Conservation (phyloP, 768 basidiomycete genomes). For the Pholiota molesta region DNA sequence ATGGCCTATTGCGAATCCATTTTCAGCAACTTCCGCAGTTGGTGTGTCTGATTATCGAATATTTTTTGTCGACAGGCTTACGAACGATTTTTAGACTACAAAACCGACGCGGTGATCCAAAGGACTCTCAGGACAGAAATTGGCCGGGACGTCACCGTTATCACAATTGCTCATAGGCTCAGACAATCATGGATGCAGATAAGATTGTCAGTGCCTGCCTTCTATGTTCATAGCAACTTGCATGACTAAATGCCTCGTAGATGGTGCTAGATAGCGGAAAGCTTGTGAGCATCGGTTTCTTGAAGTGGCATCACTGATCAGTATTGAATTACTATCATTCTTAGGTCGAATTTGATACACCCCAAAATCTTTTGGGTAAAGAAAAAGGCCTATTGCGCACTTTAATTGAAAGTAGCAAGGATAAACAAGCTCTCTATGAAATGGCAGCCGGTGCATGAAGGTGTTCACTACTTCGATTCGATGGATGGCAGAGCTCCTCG, state of each 20-base stretch:
- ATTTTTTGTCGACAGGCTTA: slow-evolving; percentile 24
- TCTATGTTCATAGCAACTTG: not conserved
- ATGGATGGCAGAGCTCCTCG: too few relatives aligned
- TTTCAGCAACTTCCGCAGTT: slow-evolving; percentile 45
- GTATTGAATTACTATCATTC: not conserved
- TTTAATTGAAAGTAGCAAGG: slow-evolving; percentile 20
- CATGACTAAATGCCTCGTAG: slow-evolving; percentile 21
- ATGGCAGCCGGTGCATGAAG: not conserved
- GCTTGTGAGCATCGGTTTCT: slow-evolving; percentile 36
- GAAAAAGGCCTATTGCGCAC: slow-evolving; percentile 12
- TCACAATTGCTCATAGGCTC: slow-evolving; percentile 73
- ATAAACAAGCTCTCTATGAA: slow-evolving; percentile 14
- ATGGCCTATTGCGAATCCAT: slow-evolving; percentile 27
- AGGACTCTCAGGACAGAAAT: slow-evolving; percentile 68
- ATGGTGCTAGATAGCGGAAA: slow-evolving; percentile 57
- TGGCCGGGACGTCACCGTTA: slow-evolving; percentile 54
- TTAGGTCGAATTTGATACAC: slow-evolving; percentile 23
- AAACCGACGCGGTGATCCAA: slow-evolving; percentile 72
- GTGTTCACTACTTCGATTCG: too few relatives aligned
- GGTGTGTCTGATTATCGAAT: slow-evolving; percentile 53
- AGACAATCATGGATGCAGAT: slow-evolving; percentile 69
- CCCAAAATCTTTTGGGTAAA: slow-evolving; percentile 12
- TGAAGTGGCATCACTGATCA: slow-evolving; percentile 20
- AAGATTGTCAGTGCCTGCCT: slow-evolving; percentile 40
- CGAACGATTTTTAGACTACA: slow-evolving; percentile 40